Percentiles rank a stretch among this genome's conserved stretches.
These are phyloP conservation scores for Nakaseomyces bracarensis DNA, from an alignment of 1,139 yeast species.

Conservation along the genomic window DNA sequence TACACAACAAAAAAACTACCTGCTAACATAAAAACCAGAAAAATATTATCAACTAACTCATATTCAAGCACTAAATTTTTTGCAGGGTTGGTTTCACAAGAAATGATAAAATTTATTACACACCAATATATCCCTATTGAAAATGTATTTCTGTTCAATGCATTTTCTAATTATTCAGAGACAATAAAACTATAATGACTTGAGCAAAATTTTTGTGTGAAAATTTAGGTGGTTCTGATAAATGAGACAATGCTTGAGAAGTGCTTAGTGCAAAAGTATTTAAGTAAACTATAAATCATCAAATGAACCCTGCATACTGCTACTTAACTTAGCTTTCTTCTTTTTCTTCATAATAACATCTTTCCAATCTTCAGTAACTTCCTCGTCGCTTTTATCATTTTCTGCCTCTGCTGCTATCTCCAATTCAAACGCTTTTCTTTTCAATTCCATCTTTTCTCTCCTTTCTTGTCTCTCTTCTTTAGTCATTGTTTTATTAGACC, in stretches of 20 bases:
- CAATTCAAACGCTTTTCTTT: conserved; percentile 56
- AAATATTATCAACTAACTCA: not conserved
- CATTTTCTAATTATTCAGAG: conserved; percentile 32
- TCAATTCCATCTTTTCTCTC: conserved; percentile 52
- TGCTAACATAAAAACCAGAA: not conserved
- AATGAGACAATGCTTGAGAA: no score
- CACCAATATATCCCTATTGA: conserved; percentile 68
- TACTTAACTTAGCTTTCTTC: conserved; percentile 14
- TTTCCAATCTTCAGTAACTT: conserved; percentile 75
- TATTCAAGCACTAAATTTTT: conserved; percentile 39
- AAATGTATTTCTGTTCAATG: conserved; percentile 61
- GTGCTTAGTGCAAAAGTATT: no score
- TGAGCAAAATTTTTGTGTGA: no score
- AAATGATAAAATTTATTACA: conserved; percentile 56
- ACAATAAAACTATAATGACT: not conserved
- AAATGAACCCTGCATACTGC: conserved; percentile 51
- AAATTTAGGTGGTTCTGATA: no score
- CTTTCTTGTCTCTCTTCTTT: conserved; percentile 60
- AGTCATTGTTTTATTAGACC: conserved; percentile 65
- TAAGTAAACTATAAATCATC: conserved; percentile 65
- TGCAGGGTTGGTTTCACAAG: conserved; percentile 79
- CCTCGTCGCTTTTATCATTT: conserved; percentile 42
- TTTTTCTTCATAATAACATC: conserved; percentile 62
- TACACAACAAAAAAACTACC: not conserved
- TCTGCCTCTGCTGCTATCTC: conserved; percentile 36